Evolutionary conservation across 2,329 filamentous ascomycete species (phyloP), one percentile per base, ranked within the genome.

Genomic region (Fusarium transvaalense): DNA sequence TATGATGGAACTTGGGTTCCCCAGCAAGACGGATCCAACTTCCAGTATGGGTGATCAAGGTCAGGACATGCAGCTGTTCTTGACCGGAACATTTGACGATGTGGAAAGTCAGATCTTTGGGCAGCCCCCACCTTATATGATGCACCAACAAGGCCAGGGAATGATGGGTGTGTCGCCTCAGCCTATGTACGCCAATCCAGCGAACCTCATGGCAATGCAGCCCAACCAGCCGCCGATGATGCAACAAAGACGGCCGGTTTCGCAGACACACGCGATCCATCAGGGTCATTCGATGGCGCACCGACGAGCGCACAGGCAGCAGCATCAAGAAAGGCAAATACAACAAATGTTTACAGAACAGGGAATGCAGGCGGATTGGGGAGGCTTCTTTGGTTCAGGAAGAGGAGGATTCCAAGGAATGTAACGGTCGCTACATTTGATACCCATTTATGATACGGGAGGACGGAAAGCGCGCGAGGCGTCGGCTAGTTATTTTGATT

Each of bases 91-190:
- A 7, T 85, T 86, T 65, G 89, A 90, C 66, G 89, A 91, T 55
- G 86, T 92, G 51, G 91, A 94, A 73, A 91, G 90, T 19, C 91
- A 93, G 67, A 82, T 94, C 14, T 88, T 92, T 60, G 89, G 88
- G 0, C 88, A 91, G 2, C 83, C 93, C 37, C 90, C 91, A 17
- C 88, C 90, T 37, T 94, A 92, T 74, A 82, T 93, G 70, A 86
- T 91, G 43, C 76, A 79, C 19, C 76, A 79, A 25, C 80, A 83
- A 43, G 75, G 76, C 6, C 81, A 82, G 48, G 76, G 79, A 35
- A 79, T 80, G 29, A 79, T 86, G 71, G 78, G 77, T 57, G 78
- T 84, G 50, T 71, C 80, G 17, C 73, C 76, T 34, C 81, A 82
- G 19, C 47, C 55, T 23, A 82, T 85, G 79, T 86, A 82, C 10